Percentiles rank a stretch among this genome's conserved stretches.
phyloP scores from a whole-genome alignment of 2,329 filamentous ascomycete species.

The Chlorencoelia australis region DNA sequence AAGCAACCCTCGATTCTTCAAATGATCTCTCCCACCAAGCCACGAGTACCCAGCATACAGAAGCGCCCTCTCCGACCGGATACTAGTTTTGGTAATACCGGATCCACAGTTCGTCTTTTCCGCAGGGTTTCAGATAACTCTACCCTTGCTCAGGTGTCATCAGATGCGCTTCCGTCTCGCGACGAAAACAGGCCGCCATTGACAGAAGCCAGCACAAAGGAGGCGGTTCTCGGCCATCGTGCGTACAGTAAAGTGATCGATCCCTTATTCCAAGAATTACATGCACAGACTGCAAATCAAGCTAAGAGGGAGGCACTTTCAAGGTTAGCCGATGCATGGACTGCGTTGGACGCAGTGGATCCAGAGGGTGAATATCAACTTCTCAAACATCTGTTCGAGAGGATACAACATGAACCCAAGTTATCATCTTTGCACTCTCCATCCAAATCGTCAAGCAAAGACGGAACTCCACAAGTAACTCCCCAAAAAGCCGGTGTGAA shows the following conservation, averaged over 20 bases:
- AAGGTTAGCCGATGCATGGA: conserved; percentile 76
- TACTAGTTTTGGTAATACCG: conserved; percentile 86
- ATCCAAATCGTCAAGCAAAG: conserved; percentile 36
- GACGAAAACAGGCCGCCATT: conserved; percentile 57
- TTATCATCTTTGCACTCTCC: conserved; percentile 33
- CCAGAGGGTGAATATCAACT: conserved; percentile 85
- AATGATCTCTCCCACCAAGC: conserved; percentile 23
- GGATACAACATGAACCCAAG: conserved; percentile 59
- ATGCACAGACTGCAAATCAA: conserved; percentile 63
- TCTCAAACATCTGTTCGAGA: conserved; percentile 66
- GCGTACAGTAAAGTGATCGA: conserved; percentile 76
- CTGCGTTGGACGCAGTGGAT: conserved; percentile 72
- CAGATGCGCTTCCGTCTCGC: conserved; percentile 20
- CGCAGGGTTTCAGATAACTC: conserved; percentile 71
- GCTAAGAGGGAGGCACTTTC: conserved; percentile 78
- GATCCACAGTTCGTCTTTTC: conserved; percentile 86
- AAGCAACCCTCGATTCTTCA: conserved; percentile 30
- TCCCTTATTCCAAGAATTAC: conserved; percentile 71
- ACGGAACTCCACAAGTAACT: conserved; percentile 46
- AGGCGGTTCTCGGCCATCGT: conserved; percentile 71
- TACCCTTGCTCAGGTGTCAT: conserved; percentile 19
- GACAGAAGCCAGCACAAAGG: conserved; percentile 59
- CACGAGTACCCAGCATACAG: conserved; percentile 20
- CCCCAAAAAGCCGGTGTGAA: conserved; percentile 36
- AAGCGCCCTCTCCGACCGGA: conserved; percentile 81